Evolutionary conservation across 2,329 filamentous ascomycete species (phyloP), one percentile per base, ranked within the genome.

Genomic region (Paecilomyces niveus): DNA sequence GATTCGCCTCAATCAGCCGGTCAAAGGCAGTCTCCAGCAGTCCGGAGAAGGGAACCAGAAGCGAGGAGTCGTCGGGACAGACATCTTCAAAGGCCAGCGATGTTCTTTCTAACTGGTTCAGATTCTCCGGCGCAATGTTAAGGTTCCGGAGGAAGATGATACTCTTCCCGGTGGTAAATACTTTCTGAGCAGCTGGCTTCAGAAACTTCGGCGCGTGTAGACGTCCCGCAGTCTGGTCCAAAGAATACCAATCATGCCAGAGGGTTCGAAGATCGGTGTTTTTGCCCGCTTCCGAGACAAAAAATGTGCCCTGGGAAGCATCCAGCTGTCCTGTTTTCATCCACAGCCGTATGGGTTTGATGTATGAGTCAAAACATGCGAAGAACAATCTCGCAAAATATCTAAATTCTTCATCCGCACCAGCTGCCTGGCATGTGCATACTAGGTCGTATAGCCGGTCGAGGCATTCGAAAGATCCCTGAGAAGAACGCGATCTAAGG

Each of bases 81-180:
- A 70, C 60, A 59, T 71, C 50, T 60, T 73, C 58, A 57, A 70
- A 68, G 57, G 67, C 55, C 64, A 73, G 53, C 60, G 70, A 58
- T 62, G 65, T 68, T 54, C 54, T 73, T 65, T 54, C 77, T 70
- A 60, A 82, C 9, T 57, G 39, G n/a, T 67, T 64, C 1, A 67
- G 29, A 13, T 56, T 58, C n/a, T 69, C 65, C 4, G 66, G 65
- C 13, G 63, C 57, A 79, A 57, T 81, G 79, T 49, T 86, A 10
- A 96, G 78, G 54, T 88, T 83, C 60, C 87, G 87, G n/a, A 97
- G 76, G 52, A 97, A 88, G 1, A 94, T 85, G 57, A 94, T 87
- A 65, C 89, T 95, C 73, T 97, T 97, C 0, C 93, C 93, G 1
- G 90, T 87, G 1, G 87, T 91, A 66, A 96, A 93, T 39, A 97